Evolutionary conservation across 768 basidiomycete genomes (phyloP), one percentile per base, ranked within the genome.

Genomic region (Trametes coccinea): DNA sequence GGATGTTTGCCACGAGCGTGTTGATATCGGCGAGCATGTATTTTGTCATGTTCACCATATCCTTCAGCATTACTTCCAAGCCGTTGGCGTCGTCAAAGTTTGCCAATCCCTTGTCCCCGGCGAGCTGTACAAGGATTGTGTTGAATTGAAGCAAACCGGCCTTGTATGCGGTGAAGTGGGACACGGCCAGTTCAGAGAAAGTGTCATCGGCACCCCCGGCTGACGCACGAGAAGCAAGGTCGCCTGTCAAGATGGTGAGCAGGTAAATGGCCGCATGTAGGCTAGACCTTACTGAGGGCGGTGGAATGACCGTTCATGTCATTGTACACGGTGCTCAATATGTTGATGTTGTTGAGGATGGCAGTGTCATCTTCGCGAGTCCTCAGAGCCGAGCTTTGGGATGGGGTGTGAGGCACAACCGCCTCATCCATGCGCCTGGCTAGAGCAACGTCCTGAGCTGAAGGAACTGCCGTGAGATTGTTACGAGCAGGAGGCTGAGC

Each of bases 21-120:
- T 67, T 57, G 31, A 76, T 67, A 34, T 67, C 68, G 13, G 44
- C 68, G 41, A 89, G 73, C 5, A 71, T 56, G 34, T 80, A 63
- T 72, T 89, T 89, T 74, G 75, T 67, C 34, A 72, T 53, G 67
- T 86, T 80, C 67, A 84, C 66, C 10, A 80, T 40, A 16, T 79
- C 69, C 70, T 86, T 86, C 50, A 89, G 59, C 17, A 80, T 39
- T 0, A 71, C 78, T 67, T 89, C 81, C 4, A 86, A 45, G 30
- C 71, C 69, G 65, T 79, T 75, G 31, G 66, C 69, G 4, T 52
- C 47, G 68, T 88, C 78, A 67, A 83, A 85, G 72, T 82, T 76
- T 30, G 74, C 80, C 37, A 83, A 75, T 16, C 85, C 85, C 53
- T 82, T 82, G 67, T 80, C 79, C 16, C 69, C 62, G 7, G 66